Evolutionary conservation across 768 basidiomycete genomes (phyloP).

Genomic region (Termitomyces sp.): DNA sequence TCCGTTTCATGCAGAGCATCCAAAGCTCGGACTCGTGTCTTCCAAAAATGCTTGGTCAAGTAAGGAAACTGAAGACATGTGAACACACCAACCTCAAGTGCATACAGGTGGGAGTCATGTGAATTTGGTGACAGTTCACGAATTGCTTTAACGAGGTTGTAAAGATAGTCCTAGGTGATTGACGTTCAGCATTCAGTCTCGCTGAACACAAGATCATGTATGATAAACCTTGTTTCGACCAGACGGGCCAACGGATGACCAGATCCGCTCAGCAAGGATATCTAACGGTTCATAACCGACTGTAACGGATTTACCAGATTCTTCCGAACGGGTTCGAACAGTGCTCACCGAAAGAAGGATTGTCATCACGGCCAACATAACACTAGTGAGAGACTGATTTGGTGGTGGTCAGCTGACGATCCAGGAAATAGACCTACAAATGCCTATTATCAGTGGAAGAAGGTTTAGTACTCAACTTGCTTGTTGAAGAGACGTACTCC

Average conservation of each 20-base stretch:
- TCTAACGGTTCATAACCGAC: conserved; percentile 85
- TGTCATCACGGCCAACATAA: conserved; percentile 84
- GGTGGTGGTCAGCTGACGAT: not conserved
- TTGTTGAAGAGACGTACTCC: conserved; percentile 33
- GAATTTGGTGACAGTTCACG: conserved; percentile 72
- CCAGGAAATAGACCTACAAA: conserved; percentile 34
- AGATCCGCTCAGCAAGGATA: conserved; percentile 64
- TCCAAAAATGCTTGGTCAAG: not conserved
- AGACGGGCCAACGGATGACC: conserved; percentile 77
- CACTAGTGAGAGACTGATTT: conserved; percentile 39
- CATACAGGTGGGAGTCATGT: conserved; percentile 70
- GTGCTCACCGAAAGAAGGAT: conserved; percentile 80
- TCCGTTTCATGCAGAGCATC: conserved; percentile 7
- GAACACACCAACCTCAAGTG: conserved; percentile 58
- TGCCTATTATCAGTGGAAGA: conserved; percentile 33
- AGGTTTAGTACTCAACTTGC: not conserved
- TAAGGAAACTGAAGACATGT: not conserved
- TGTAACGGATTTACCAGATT: conserved; percentile 22
- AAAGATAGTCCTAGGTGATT: conserved; percentile 75
- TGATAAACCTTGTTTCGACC: conserved; percentile 80
- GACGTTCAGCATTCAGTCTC: not conserved
- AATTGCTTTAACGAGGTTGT: conserved; percentile 68
- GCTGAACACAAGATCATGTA: not conserved
- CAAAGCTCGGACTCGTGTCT: conserved; percentile 18
- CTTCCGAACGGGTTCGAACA: not conserved